Percentiles rank a stretch among this genome's conserved stretches.
These are phyloP conservation scores for Lentinula sp. DNA, from an alignment of 768 basidiomycete genomes.

Conservation along the genomic window DNA sequence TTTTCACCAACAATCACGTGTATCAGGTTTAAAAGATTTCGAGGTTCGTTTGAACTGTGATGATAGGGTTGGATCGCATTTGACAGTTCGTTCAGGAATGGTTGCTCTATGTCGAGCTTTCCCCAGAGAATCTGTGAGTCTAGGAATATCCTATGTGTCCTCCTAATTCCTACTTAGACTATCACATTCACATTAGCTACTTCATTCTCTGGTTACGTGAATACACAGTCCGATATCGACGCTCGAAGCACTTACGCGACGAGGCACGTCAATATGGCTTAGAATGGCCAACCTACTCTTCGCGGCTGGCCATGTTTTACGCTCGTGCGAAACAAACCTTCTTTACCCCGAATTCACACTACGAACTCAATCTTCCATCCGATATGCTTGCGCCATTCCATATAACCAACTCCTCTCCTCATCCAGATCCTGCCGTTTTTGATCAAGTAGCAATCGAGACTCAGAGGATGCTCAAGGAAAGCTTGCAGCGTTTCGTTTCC, in stretches of 20 bases:
- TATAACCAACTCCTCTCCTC: constrained; percentile 31
- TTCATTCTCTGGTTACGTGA: constrained; percentile 81
- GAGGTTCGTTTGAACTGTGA: constrained; percentile 29
- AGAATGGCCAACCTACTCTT: constrained; percentile 38
- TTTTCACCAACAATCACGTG: constrained; percentile 1
- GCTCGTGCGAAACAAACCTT: constrained; percentile 78
- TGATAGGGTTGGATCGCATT: background rate
- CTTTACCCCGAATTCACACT: constrained; percentile 63
- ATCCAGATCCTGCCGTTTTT: constrained; percentile 66
- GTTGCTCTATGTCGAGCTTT: constrained; percentile 71
- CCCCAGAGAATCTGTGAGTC: constrained; percentile 68
- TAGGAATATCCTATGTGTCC: background rate
- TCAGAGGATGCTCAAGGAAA: constrained; percentile 53
- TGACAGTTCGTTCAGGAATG: constrained; percentile 50
- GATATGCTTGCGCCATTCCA: constrained; percentile 60
- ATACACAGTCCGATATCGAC: constrained; percentile 47
- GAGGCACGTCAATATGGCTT: constrained; percentile 23
- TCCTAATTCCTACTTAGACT: constrained; percentile 9
- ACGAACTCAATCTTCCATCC: constrained; percentile 68
- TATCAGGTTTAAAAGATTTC: constrained; percentile 61
- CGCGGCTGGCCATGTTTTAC: constrained; percentile 68
- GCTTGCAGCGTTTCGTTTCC: constrained; percentile 58
- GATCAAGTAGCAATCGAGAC: constrained; percentile 52
- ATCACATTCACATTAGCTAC: constrained; percentile 36
- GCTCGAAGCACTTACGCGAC: constrained; percentile 13